Base-by-base conservation (phyloP, 2,329 filamentous ascomycete genomes). In the Westerdykella aurantiaca region DNA sequence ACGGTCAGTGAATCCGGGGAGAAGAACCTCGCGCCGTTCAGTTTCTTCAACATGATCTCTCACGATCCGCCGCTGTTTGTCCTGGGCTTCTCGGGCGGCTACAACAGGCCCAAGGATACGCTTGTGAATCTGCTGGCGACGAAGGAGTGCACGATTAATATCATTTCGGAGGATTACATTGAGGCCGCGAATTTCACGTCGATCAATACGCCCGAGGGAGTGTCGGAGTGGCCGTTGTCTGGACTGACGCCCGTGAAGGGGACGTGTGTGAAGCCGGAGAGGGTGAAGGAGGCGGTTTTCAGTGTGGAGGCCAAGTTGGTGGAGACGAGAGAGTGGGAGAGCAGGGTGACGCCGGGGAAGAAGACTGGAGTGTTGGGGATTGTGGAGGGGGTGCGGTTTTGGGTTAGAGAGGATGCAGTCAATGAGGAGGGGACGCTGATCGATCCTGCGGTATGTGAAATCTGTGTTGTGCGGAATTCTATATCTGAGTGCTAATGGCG, bases 41-140 rank as follows among this genome's bases (percentile, higher is more conserved):
- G 80, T 60, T 96, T 93, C 72, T 88, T 89, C 65, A 85, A 88
- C 64, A 69, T 95, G 49, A 76, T 95, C 53, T 82, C 81, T 66
- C 86, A 93, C 64, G 90, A 96, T 63, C 91, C 90, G 4, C 90
- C 90, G 0, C 73, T 94, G 35, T 94, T 96, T 66, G 77, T 80
- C 7, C 71, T 84, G 5, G 80, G 81, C 0, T 80, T 82, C 46
- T 71, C 75, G 0, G 79, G 77, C 1, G 75, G 76, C 1, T 69
- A 75, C 43, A 72, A 76, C 17, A 67, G 71, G 4, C 80, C 84
- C 16, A 96, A 95, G 68, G 90, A 96, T 66, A 83, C 85, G 31
- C 72, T 95, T 42, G 75, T 74, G 56, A 94, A 95, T 63, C 70
- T 96, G 44, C 58, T 77, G 7, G 85, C 85, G 31, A 82, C 78